A percentile compares a stretch with the other conserved stretches of the same genome.
Evolutionary conservation across 2,329 filamentous ascomycete genomes (phyloP).

Genomic region (Aureobasidium subglaciale): DNA sequence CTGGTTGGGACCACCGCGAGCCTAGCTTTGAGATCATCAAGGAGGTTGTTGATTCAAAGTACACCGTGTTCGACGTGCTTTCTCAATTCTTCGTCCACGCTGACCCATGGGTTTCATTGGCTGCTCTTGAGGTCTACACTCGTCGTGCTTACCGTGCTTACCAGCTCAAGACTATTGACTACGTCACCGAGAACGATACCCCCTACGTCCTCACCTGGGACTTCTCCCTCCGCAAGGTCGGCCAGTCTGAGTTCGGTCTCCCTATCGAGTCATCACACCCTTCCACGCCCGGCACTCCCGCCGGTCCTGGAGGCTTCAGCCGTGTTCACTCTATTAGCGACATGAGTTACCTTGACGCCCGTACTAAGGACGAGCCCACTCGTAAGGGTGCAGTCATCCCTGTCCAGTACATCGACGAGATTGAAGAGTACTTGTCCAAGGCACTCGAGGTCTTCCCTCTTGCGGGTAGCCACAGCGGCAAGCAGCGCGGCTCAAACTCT

Average conservation of each 20-base stretch:
- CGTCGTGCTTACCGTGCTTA: slow-evolving; percentile 96
- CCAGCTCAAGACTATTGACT: slow-evolving; percentile 80
- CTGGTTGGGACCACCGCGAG: slow-evolving; percentile 91
- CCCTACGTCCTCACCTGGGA: slow-evolving; percentile 87
- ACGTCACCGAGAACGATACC: slow-evolving; percentile 69
- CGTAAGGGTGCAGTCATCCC: slow-evolving; percentile 93
- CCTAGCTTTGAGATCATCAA: slow-evolving; percentile 86
- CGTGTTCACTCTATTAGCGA: slow-evolving; percentile 93
- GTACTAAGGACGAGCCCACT: slow-evolving; percentile 63
- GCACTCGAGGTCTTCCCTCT: slow-evolving; percentile 75
- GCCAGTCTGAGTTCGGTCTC: slow-evolving; percentile 81
- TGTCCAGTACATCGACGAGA: slow-evolving; percentile 88
- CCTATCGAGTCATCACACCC: slow-evolving; percentile 72
- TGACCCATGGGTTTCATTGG: slow-evolving; percentile 88
- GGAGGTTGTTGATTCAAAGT: slow-evolving; percentile 97
- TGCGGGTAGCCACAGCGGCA: slow-evolving; percentile 21
- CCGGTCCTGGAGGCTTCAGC: slow-evolving; percentile 60
- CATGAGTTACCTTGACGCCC: slow-evolving; percentile 77
- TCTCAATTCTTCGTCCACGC: slow-evolving; percentile 91
- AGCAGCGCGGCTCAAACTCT: slow-evolving; percentile 46
- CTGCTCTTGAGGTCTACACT: slow-evolving; percentile 91
- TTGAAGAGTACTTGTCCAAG: slow-evolving; percentile 75
- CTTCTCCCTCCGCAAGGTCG: slow-evolving; percentile 88
- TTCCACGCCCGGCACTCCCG: slow-evolving; percentile 58
- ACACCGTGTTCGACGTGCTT: slow-evolving; percentile 94